phyloP scores from a whole-genome alignment of 2,329 filamentous ascomycete genomes.

The Diaporthe ampelina region DNA sequence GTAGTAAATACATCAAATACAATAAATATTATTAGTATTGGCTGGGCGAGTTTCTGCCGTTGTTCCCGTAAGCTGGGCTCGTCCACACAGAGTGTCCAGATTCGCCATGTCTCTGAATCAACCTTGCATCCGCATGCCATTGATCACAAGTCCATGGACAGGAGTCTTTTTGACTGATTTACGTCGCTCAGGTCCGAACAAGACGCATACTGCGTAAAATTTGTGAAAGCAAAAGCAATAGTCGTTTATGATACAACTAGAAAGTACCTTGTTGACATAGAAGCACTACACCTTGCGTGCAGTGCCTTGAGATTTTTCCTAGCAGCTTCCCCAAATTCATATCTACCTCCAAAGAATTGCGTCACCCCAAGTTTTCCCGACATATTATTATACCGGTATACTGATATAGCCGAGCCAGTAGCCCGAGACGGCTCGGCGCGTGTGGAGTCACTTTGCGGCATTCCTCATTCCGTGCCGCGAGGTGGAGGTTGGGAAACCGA shows the following conservation, averaged over 20 bases:
- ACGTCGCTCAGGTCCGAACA: neutral
- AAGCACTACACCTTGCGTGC: too few relatives aligned
- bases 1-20: neutral
- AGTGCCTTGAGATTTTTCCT: too few relatives aligned
- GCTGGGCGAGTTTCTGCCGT: too few relatives aligned
- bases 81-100: too few relatives aligned
- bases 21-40: neutral
- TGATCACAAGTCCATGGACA: neutral
- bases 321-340: neutral
- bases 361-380: neutral
- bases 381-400: neutral
- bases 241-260: too few relatives aligned
- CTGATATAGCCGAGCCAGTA: constrained; percentile 20
- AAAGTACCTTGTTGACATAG: too few relatives aligned
- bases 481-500: neutral
- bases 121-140: neutral
- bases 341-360: neutral
- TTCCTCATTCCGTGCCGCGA: neutral
- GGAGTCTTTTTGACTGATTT: neutral
- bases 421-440: neutral
- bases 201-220: too few relatives aligned
- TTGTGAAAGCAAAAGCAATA: too few relatives aligned
- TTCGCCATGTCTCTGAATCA: too few relatives aligned
- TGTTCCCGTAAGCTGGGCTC: neutral
- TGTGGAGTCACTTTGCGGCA: neutral